Evolutionary conservation across 805 yeast genomes (phyloP).

Genomic region (Osmozyma mogii): DNA sequence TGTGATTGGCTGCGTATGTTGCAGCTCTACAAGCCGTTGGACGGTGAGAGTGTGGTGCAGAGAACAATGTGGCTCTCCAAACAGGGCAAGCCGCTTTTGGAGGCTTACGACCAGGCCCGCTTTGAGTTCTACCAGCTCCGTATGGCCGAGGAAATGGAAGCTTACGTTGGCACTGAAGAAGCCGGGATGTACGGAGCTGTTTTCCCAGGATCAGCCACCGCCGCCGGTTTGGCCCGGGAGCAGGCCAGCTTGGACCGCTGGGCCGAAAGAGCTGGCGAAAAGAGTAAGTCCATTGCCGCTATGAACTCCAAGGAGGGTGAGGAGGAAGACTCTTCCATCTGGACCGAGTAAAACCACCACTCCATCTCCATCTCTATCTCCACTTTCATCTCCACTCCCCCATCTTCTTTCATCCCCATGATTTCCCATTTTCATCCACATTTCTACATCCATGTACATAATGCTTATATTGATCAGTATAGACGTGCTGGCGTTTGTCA

Average conservation of each 20-base stretch:
- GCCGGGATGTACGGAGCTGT: slow-evolving; percentile 78
- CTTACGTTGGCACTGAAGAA: slow-evolving; percentile 71
- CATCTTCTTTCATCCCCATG: too few relatives aligned
- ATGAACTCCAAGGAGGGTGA: slow-evolving; percentile 13
- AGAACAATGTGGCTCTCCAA: slow-evolving; percentile 31
- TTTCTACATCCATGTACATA: too few relatives aligned
- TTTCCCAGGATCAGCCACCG: slow-evolving; percentile 53
- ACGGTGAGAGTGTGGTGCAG: slow-evolving; percentile 65
- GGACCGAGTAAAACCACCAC: too few relatives aligned
- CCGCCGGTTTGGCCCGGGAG: slow-evolving; percentile 65
- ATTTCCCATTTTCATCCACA: too few relatives aligned
- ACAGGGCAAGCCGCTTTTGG: slow-evolving; percentile 30
- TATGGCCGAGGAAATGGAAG: slow-evolving; percentile 75
- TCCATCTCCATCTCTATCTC: too few relatives aligned
- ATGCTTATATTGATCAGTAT: too few relatives aligned
- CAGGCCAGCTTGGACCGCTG: slow-evolving; percentile 64
- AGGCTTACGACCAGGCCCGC: slow-evolving; percentile 81
- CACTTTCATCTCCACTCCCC: too few relatives aligned
- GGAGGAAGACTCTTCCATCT: slow-evolving; percentile 13
- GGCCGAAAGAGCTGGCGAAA: slow-evolving; percentile 61
- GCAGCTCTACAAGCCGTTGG: slow-evolving; percentile 67
- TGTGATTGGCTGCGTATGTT: slow-evolving; percentile 74
- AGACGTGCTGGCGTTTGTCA: slow-evolving; percentile 20
- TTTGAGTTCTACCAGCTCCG: slow-evolving; percentile 82
- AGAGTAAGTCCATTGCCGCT: slow-evolving; percentile 39